These are phyloP conservation scores for Baorangia bicolor DNA, from an alignment of 768 basidiomycete species.

Conservation along the genomic window DNA sequence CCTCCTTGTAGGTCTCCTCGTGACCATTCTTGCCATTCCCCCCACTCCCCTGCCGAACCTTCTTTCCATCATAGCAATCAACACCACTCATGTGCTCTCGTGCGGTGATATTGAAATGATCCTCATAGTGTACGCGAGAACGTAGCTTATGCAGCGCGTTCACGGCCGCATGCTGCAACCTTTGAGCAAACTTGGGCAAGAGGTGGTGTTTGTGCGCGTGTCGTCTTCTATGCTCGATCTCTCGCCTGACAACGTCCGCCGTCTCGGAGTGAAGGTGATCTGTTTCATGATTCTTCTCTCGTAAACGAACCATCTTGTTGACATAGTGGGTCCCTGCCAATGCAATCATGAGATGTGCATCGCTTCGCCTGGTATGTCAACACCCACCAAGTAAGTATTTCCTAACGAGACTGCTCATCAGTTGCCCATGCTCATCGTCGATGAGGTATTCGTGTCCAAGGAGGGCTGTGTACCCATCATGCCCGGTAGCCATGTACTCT, in stretches of 20 bases:
- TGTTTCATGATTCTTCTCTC: constrained; percentile 25
- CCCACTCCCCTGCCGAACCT: constrained; percentile 38
- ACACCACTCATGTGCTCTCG: constrained; percentile 78
- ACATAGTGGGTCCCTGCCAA: constrained; percentile 69
- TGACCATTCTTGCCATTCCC: constrained; percentile 9
- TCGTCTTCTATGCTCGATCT: constrained; percentile 41
- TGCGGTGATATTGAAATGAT: constrained; percentile 56
- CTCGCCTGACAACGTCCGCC: constrained; percentile 43
- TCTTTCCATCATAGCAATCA: constrained; percentile 68
- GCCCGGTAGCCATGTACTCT: constrained; percentile 81
- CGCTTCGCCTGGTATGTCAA: neutral
- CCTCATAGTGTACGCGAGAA: constrained; percentile 53
- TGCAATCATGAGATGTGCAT: constrained; percentile 8
- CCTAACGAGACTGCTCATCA: constrained; percentile 77
- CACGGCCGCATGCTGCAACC: constrained; percentile 49
- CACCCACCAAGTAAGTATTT: constrained; percentile 76
- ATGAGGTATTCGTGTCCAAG: constrained; percentile 66
- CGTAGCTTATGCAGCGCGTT: constrained; percentile 44
- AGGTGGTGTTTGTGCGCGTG: constrained; percentile 23
- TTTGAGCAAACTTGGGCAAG: constrained; percentile 33
- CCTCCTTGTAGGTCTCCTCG: constrained; percentile 34
- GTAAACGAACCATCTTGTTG: constrained; percentile 53
- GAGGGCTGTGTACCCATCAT: constrained; percentile 77
- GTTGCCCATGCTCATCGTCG: constrained; percentile 79
- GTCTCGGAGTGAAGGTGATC: constrained; percentile 46